Percentiles rank a stretch among this genome's conserved stretches.
These are phyloP conservation scores for Spiromastix sp. DNA, from an alignment of 2,329 filamentous ascomycete species.

Conservation along the genomic window DNA sequence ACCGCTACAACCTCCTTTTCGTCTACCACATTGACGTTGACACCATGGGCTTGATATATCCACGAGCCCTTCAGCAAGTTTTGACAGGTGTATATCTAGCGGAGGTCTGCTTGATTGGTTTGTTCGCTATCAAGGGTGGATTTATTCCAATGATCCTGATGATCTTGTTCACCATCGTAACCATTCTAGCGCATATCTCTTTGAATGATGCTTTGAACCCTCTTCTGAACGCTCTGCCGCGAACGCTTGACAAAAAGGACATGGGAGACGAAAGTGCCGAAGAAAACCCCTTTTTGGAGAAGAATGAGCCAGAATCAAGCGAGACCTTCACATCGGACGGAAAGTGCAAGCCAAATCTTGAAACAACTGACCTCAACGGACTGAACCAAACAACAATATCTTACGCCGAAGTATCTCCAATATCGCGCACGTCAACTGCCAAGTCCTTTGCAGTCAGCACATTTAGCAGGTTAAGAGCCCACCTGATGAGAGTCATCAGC, in stretches of 20 bases:
- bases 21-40: conserved; percentile 73
- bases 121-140: conserved; percentile 59
- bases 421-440: conserved; percentile 1
- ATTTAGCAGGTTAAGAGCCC: too few relatives aligned
- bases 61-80: conserved; percentile 73
- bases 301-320: conserved; percentile 3
- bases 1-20: conserved; percentile 83
- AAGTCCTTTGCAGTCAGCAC: background rate
- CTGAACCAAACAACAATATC: conserved; percentile 7
- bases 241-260: conserved; percentile 50
- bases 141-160: conserved; percentile 65
- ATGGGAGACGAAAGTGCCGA: conserved; percentile 21
- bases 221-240: conserved; percentile 57
- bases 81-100: conserved; percentile 76
- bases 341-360: conserved; percentile 1
- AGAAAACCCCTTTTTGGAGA: conserved; percentile 3
- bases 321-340: conserved; percentile 6
- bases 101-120: conserved; percentile 71
- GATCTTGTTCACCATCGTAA: conserved; percentile 64
- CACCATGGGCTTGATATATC: conserved; percentile 81
- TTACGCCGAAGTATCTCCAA: conserved; percentile 8
- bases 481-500: too few relatives aligned
- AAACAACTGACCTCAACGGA: conserved; percentile 1
- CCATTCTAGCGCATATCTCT: conserved; percentile 59
- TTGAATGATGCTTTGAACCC: conserved; percentile 36